Base-by-base conservation (phyloP, 805 yeast genomes). In the Wickerhamiella occidentalis region DNA sequence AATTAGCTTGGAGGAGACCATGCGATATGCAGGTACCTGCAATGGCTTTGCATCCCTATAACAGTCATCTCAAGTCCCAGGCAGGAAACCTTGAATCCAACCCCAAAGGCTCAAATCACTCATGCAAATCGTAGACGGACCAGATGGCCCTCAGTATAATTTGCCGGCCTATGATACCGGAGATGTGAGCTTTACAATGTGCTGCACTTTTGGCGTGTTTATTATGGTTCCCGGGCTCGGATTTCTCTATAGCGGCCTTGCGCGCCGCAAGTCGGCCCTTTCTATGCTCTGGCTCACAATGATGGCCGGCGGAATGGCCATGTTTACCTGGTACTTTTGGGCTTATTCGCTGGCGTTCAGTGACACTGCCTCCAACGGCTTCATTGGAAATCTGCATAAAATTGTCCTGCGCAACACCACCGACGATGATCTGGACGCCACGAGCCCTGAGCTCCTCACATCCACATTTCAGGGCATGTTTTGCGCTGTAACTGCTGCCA, bases 241-340 rank as follows among this genome's bases (percentile, higher is more conserved):
- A 2, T 85, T 88, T 61, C 71, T 90, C 36, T 90, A 90, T 65
- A 81, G 95, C 9, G 98, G 97, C 13, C 71, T 88, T 53, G 90
- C 95, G 11, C 71, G 96, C 61, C 70, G 96, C 60, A 87, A 87
- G 64, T 79, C 86, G n/a, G 95, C 96, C 0, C 69, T 87, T 42
- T 80, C 90, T 15, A 75, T 85, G 75, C 79, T 87, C 26, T 85
- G 94, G 83, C 77, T 81, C 7, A 78, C 77, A n/a, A 63, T 85
- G 37, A 75, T 80, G 74, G 75, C 86, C 5, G 78, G 84, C 5
- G 73, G 82, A 55, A 78, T 86, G 6, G 86, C 83, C 1, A 73
- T 78, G 48, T 77, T 87, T 61, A 95, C 87, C 63, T 90, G 97
- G 97, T 90, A 87, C 65, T 86, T 90, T 63, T 92, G 97, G 96